Percentiles rank a stretch among this genome's conserved stretches.
Conservation (phyloP, 176 grass and related monocot species). For the Paspalum vaginatum region DNA sequence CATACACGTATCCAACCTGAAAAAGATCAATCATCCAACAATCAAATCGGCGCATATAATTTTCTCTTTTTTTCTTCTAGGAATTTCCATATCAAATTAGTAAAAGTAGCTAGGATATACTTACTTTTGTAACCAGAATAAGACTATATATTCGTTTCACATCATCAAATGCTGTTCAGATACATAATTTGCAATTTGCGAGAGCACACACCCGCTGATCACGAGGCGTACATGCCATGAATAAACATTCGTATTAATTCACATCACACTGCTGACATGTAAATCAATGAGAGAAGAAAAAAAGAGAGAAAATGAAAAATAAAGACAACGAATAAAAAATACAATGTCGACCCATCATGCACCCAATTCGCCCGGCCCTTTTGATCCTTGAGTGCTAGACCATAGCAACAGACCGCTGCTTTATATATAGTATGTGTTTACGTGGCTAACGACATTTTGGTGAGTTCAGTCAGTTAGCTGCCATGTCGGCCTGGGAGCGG, state of each 20-base stretch:
- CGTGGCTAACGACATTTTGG: not conserved
- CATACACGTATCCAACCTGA: no score
- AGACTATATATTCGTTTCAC: no score
- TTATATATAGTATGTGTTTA: not conserved
- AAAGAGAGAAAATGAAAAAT: not conserved
- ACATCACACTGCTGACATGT: conserved; percentile 5
- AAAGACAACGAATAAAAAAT: not conserved
- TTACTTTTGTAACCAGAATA: no score
- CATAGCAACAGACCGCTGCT: not conserved
- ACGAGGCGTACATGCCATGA: not conserved
- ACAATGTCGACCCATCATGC: not conserved
- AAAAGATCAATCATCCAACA: no score
- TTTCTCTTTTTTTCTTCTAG: no score
- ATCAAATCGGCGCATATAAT: no score
- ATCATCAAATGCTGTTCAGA: conserved; percentile 5
- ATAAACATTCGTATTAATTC: not conserved
- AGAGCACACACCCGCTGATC: not conserved
- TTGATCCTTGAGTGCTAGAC: not conserved
- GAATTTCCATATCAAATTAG: no score
- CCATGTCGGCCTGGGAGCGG: conserved; percentile 16
- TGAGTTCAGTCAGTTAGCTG: conserved; percentile 1
- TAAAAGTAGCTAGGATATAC: no score
- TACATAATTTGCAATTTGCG: not conserved
- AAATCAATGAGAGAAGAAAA: not conserved
- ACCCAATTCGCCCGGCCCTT: no score